phyloP scores from a whole-genome alignment of 192 early-diverging fungal species.

The Backusella parvicylindrica region DNA sequence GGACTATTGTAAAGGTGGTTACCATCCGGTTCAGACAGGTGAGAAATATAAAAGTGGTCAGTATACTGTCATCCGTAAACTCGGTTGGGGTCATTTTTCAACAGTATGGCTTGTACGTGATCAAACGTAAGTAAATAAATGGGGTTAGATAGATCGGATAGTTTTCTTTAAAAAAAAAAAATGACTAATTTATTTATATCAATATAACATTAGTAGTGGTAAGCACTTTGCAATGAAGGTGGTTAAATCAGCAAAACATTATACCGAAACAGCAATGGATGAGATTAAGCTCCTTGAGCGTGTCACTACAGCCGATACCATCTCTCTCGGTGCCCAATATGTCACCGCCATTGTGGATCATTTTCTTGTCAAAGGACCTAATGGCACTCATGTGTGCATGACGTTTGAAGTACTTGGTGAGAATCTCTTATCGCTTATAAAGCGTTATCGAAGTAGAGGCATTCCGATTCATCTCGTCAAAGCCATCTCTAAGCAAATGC shows the following conservation, averaged over 20 bases:
- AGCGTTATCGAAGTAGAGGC: constrained; percentile 76
- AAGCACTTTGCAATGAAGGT: constrained; percentile 95
- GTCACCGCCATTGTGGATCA: constrained; percentile 91
- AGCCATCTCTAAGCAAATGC: constrained; percentile 86
- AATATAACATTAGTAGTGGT: constrained; percentile 40
- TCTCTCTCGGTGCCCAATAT: constrained; percentile 52
- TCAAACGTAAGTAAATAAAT: constrained; percentile 39
- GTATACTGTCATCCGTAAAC: constrained; percentile 87
- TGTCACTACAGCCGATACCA: constrained; percentile 63
- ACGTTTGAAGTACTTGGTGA: constrained; percentile 97
- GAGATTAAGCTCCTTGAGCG: constrained; percentile 92
- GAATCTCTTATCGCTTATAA: constrained; percentile 88
- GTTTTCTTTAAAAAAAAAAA: too few relatives aligned
- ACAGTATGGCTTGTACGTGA: constrained; percentile 96
- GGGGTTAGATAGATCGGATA: too few relatives aligned
- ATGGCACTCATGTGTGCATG: constrained; percentile 95
- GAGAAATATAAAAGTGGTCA: constrained; percentile 76
- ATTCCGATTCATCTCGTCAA: constrained; percentile 86
- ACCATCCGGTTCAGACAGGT: constrained; percentile 85
- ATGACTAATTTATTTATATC: not conserved
- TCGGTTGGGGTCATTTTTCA: constrained; percentile 99
- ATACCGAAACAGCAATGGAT: constrained; percentile 93
- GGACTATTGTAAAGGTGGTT: constrained; percentile 93
- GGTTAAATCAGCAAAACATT: constrained; percentile 93
- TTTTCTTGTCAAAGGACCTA: constrained; percentile 85